Base-by-base conservation (phyloP, 495 filamentous ascomycete genomes). In the Thozetella sp. region DNA sequence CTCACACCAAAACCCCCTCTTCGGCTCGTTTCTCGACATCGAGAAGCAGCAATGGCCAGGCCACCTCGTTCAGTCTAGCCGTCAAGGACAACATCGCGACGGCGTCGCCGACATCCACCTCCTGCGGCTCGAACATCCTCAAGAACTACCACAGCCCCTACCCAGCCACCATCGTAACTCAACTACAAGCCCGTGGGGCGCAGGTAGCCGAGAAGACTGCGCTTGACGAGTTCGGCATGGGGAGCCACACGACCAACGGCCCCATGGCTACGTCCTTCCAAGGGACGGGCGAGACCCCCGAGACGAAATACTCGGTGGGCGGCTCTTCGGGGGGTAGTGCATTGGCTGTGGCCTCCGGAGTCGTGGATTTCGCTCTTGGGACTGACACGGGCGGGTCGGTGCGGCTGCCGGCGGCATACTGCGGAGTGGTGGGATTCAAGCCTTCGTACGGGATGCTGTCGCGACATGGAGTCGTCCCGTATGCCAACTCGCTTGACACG, bases 141-240 rank as follows among this genome's bases (percentile, higher is more conserved):
- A 66, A 84, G n/a, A 74, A 75, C 55, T 89, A 90, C 73, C 70
- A 65, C 50, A 91, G 86, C 59, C 96, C 96, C 22, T 95, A 90
- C 72, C 84, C 92, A 69, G 93, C 95, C 9, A 94, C 91, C 2
- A 92, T 97, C 30, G 85, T 97, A 13, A 65, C 59, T 12, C 79
- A 82, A 56, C 80, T 97, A 50, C 81, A 84, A 62, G 66, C 78
- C 53, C 80, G 86, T 22, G 92, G 91, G 40, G 88, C 87, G 3
- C 70, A 81, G 20, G 69, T 96, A 2, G 79, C 85, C 17, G 90
- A 89, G 9, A 97, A 97, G 71, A 93, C 93, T 0, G 97, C 96
- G 72, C 80, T 99, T 65, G 95, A 99, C 79, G 95, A 98, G 69
- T 99, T 98, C 74, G 95, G 95, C 22, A 99, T 99, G 95, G 95